Base-by-base conservation (phyloP, 108 stramenopile genomes). In the Cyclotella cryptica region DNA sequence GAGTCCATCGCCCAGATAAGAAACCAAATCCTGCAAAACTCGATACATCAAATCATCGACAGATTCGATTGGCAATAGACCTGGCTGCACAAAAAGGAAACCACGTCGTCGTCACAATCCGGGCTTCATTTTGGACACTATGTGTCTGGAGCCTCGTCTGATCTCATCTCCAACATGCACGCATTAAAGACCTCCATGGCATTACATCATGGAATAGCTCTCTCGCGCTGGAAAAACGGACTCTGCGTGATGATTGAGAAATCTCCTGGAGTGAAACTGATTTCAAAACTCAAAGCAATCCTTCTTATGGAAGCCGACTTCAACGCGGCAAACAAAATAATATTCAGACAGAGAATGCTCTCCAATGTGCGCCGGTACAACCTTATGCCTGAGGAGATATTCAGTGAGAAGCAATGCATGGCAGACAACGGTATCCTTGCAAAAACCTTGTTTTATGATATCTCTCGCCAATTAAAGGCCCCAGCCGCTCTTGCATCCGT, bases 301-400 rank as follows among this genome's bases (percentile, higher is more conserved):
- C 65, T 75, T n/a, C 46, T 75, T 7, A 66, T 75, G 74, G 74
- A 75, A 29, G 74, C 65, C 10, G 74, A 75, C 64, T 75, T 63
- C 64, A 75, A 75, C 53, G 19, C 54, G 15, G 5, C 21, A 10
- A 63, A 74, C 29, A 74, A 74, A 59, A 28, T 45, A 1, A 52
- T 64, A 7, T 74, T 27, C 27, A 49, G 72, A 2, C 22, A 40
- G 0, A 40, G 63, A 7, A 74, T 74, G 73, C 15, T 74, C 63
- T 24, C 65, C 53, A 64, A 74, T 26, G 73, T 40, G 4, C 28
- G 63, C 24, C 6, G 8, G 19, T 53, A 53, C 43, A 35, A 53
- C 1, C 47, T 74, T 0, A 74, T 74, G 61, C 35, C 30, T 54
- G 73, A 64, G 4, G 73, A 74, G 26, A 74, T 74, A 21, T 74